Base-by-base conservation (phyloP, 1,284 basidiomycete genomes). In the Sanghuangporus baumii region DNA sequence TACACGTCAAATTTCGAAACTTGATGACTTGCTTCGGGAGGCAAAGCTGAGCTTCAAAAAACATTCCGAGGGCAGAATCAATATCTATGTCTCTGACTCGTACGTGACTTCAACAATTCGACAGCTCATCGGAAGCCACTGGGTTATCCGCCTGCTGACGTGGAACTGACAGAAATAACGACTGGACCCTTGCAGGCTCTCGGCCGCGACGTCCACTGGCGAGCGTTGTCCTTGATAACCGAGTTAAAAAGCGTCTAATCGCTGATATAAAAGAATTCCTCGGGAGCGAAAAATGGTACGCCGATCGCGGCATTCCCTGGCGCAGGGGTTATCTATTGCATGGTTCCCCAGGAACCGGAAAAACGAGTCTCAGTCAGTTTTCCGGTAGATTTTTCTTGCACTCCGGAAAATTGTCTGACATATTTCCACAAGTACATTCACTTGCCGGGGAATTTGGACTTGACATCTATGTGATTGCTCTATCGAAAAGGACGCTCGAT, bases 361-460 rank as follows among this genome's bases (percentile, higher is more conserved):
- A 91, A 70, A 89, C 88, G 0, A 88, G 85, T 26, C 77, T 88
- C 67, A 85, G 74, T 65, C 51, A 47, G 55, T 51, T 47, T 18
- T 8, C 31, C 50, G 26, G 54, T 31, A 31, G 3, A 31, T 31
- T 31, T 31, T 31, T 31, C 26, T 31, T 31, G 20, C 36, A 18
- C 26, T 26, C 26, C 23, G 38, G 23, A 43, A 31, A 31, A 31
- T 31, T 31, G 26, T 31, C 26, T 31, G 5, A 31, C 50, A 26
- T 51, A 18, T 48, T 26, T 23, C 31, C 46, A 20, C 18, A 50
- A 65, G 63, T 93, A 60, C 87, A 90, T 66, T 84, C 85, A 47
- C 74, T 94, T 12, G 91, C 91, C 0, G 88, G 89, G 12, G 88
- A 89, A 72, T 81, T 93, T 38, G 81, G 81, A 2, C 76, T 93